Base-by-base conservation (phyloP, 2,329 filamentous ascomycete genomes). In the Hymenoscyphus albidus region DNA sequence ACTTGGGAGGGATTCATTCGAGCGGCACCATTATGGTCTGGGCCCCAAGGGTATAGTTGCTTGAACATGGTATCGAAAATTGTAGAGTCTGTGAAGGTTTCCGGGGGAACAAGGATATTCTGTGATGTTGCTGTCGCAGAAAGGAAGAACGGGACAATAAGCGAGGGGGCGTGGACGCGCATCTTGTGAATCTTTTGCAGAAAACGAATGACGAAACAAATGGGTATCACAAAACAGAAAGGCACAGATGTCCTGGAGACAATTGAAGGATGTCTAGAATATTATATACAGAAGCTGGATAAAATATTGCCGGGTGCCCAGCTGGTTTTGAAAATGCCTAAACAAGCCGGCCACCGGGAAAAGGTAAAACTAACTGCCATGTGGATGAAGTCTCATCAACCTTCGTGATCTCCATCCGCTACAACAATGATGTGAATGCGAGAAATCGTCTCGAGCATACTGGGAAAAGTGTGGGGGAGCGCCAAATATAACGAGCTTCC, bases 1-100 rank as follows among this genome's bases (percentile, higher is more conserved):
- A 83, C 79, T 48, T 84, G 79, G 10, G 75, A 71, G 59, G 78
- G 75, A 68, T 78, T 73, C 84, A 86, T 86, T 42, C 82, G 82
- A 0, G 84, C 83, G 0, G 78, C 81, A 51, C 84, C 84, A 70
- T 86, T 86, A 75, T 86, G 83, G 69, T 83, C 80, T 18, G 78
- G 81, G 27, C 83, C 83, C 84, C 83, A 85, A 1, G 82, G 83
- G 70, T 86, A 86, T 68, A 82, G 79, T 74, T 83, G 42, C 62
- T 72, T 74, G 76, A 82, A 86, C 73, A 82, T 77, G 5, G 74
- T 69, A 63, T 79, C 76, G 62, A 82, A 80, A 69, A 73, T 69
- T 56, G 74, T 55, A 62, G 76, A 14, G 7, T 51, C 44, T 38
- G 54, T 16, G 54, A 57, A 57, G 16, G 54, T n/a, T 22, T 4